A percentile compares a stretch with the other conserved stretches of the same genome.
These are phyloP conservation scores for Hymenoscyphus scutula DNA, from an alignment of 2,329 filamentous ascomycete genomes.

Conservation along the genomic window DNA sequence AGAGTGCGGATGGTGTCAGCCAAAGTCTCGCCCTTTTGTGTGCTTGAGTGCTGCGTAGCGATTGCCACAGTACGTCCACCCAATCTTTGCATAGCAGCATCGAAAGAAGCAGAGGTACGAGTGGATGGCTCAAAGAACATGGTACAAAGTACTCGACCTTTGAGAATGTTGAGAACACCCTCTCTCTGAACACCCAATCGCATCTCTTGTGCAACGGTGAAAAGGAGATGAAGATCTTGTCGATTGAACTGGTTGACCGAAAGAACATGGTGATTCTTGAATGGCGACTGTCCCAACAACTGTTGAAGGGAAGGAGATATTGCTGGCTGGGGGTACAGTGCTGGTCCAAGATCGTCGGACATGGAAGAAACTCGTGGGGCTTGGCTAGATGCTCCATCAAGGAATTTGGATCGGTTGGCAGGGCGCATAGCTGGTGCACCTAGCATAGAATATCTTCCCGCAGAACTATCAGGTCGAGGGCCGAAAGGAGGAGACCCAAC, in stretches of 20 bases:
- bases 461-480: slow-evolving; percentile 38
- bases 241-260: slow-evolving; percentile 90
- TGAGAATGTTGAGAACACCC: slow-evolving; percentile 82
- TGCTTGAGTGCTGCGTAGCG: slow-evolving; percentile 79
- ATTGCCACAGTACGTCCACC: slow-evolving; percentile 84
- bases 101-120: slow-evolving; percentile 91
- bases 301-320: slow-evolving; percentile 64
- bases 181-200: slow-evolving; percentile 89
- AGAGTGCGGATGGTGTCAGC: slow-evolving; percentile 93
- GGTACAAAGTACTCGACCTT: slow-evolving; percentile 81
- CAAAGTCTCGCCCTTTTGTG: slow-evolving; percentile 89
- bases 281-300: slow-evolving; percentile 75
- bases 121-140: slow-evolving; percentile 99
- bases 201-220: slow-evolving; percentile 98
- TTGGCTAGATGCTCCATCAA: slow-evolving; percentile 39
- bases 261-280: slow-evolving; percentile 86
- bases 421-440: slow-evolving; percentile 37
- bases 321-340: slow-evolving; percentile 49
- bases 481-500: slow-evolving; percentile 33
- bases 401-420: slow-evolving; percentile 35
- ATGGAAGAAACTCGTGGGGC: slow-evolving; percentile 33
- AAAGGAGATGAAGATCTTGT: slow-evolving; percentile 85
- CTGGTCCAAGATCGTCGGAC: slow-evolving; percentile 47
- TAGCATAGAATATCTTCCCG: slow-evolving; percentile 38
- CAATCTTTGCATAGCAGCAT: slow-evolving; percentile 96